Percentiles rank a stretch among this genome's conserved stretches.
phyloP scores from a whole-genome alignment of 192 early-diverging fungal genomes.

The Mortierella hygrophila region DNA sequence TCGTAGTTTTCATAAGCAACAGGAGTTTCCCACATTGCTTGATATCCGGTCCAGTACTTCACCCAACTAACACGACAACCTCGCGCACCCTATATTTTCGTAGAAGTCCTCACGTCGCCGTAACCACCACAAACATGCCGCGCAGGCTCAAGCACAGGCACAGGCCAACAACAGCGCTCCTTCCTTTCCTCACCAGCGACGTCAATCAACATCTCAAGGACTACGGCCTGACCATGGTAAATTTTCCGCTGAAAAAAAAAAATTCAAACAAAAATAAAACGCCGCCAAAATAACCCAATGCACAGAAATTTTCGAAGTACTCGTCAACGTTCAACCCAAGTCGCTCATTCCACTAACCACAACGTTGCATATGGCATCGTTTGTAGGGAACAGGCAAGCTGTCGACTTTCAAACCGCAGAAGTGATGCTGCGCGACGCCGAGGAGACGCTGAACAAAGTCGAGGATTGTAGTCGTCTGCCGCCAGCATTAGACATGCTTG shows the following conservation, averaged over 20 bases:
- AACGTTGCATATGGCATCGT: background rate
- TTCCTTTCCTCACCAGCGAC: constrained; percentile 7
- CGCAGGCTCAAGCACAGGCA: constrained; percentile 12
- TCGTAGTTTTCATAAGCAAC: background rate
- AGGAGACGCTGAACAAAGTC: constrained; percentile 24
- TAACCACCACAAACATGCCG: constrained; percentile 24
- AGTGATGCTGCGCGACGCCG: constrained; percentile 18
- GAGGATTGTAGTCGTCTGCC: constrained; percentile 17
- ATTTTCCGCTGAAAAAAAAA: background rate
- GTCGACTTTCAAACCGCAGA: constrained; percentile 19
- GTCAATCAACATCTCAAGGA: constrained; percentile 6
- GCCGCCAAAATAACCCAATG: background rate
- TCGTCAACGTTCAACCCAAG: background rate
- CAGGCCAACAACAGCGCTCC: background rate
- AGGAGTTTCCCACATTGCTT: background rate
- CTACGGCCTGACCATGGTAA: constrained; percentile 33
- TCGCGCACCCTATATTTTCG: background rate
- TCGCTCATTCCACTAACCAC: background rate
- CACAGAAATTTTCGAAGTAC: background rate
- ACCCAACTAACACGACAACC: background rate
- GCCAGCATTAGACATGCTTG: constrained; percentile 25
- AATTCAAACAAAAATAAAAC: constrained; percentile 17
- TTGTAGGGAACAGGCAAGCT: constrained; percentile 8
- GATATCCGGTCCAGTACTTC: background rate
- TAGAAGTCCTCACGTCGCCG: constrained; percentile 39